Base-by-base conservation (phyloP, 192 early-diverging fungal species). In the Coemansia sp. region DNA sequence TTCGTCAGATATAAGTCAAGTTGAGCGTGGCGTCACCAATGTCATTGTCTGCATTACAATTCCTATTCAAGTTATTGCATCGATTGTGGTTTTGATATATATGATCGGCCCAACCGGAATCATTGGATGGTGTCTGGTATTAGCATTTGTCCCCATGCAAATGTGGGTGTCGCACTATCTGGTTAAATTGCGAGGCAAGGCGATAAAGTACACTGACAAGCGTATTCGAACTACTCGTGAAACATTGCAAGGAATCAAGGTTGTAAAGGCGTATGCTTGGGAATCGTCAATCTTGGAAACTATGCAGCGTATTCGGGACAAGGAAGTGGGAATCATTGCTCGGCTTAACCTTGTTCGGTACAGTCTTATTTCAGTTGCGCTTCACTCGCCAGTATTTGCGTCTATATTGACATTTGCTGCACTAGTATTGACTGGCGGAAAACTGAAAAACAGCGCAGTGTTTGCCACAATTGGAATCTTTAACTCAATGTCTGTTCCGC, bases 181-280 rank as follows among this genome's bases (percentile, higher is more conserved):
- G 35, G 62, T 65, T 18, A 5, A 35, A 7, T 37, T 82, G 18
- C 64, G 81, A 11, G 57, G 50, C 32, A 52, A 55, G 8, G 71
- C 69, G 1, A 53, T 78, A 16, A 55, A 43, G 19, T 68, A 74
- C 59, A 74, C 75, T 2, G 81, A 83, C 59, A 68, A 66, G 52
- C 81, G 81, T 27, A 74, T 82, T n/a, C 65, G 68, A 4, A 61
- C 68, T 23, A 74, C 68, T 1, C 77, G 77, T 18, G 77, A 80
- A 41, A 56, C 77, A 1, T 35, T 94, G 26, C 87, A 87, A 48
- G 88, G 87, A 2, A 86, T 90, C 27, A 79, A 76, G 50, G 83
- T 85, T 26, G 86, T 91, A 32, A 91, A 91, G 65, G 84, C 84
- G 18, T 91, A 86, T 72, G 87, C 85, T 18, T 89, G 85, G 85